Base-by-base conservation (phyloP, 2,329 filamentous ascomycete species). In the Monilinia polystroma region DNA sequence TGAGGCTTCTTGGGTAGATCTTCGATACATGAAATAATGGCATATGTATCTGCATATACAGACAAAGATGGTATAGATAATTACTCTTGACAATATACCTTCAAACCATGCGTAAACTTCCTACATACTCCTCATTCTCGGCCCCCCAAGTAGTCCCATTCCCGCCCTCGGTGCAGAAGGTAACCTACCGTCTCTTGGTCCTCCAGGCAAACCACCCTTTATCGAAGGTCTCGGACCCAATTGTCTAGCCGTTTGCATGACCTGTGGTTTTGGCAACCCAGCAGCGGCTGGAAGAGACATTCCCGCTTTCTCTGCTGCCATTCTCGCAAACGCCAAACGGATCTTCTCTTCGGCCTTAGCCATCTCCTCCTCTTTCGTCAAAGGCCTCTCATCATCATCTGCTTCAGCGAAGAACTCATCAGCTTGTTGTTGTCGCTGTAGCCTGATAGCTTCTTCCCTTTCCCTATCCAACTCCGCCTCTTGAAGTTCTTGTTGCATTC, bases 271-370 rank as follows among this genome's bases (percentile, higher is more conserved):
- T 10, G 18, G n/a, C 6, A 35, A n/a, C 18, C 14, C 7, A 45
- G 63, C 55, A 38, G 43, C 38, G 3, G 43, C 16, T 23, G 35
- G 51, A 53, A 32, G 51, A 8, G 59, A 20, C 1, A 54, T 35
- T 10, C 55, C 53, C 14, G 52, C 51, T 53, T 58, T 70, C 55
- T 69, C 53, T n/a, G 66, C 51, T 12, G 69, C 69, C 56, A 70
- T 54, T 0, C 59, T 64, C 35, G 69, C 69, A 54, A 70, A 70
- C 0, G 69, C 69, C 47, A 55, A 35, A 8, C 60, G 56, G 20
- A 70, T 70, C 38, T 69, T 70, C 49, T 66, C 66, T 29, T 70
- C 69, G 1, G 69, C 69, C 49, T 66, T 69, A 5, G 32, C 47
- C 54, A 70, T 68, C 49, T 70, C 64, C n/a, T 69, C 53, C 41